Evolutionary conservation across 2,329 filamentous ascomycete genomes (phyloP).

Genomic region (Xylariaceae sp.): DNA sequence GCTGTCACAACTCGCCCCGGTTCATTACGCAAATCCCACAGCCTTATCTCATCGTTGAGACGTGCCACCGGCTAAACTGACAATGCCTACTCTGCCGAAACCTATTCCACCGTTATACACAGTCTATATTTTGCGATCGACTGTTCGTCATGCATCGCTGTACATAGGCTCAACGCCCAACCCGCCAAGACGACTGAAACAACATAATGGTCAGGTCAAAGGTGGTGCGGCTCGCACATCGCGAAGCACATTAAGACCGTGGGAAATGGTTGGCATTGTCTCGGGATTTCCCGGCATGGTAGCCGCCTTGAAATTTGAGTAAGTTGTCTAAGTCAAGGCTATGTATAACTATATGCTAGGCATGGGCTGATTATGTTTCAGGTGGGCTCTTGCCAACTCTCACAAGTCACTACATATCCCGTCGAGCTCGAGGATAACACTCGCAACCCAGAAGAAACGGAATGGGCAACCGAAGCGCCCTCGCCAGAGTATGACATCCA

Average conservation of each 20-base stretch:
- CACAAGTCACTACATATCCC: slow-evolving; percentile 80
- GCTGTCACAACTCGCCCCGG: neutral
- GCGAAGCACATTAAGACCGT: slow-evolving; percentile 70
- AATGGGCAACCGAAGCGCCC: slow-evolving; percentile 61
- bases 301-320: slow-evolving; percentile 94
- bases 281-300: slow-evolving; percentile 87
- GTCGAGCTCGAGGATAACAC: slow-evolving; percentile 59
- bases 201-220: slow-evolving; percentile 85
- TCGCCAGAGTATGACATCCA: slow-evolving; percentile 62
- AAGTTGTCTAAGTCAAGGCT: slow-evolving; percentile 44
- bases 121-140: slow-evolving; percentile 89
- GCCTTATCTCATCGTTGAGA: slow-evolving; percentile 14
- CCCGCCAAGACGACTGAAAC: slow-evolving; percentile 78
- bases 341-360: neutral
- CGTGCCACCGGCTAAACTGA: slow-evolving; percentile 6
- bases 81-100: slow-evolving; percentile 48
- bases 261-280: slow-evolving; percentile 88
- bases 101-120: slow-evolving; percentile 88
- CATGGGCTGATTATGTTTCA: slow-evolving; percentile 40
- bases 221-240: slow-evolving; percentile 83
- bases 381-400: slow-evolving; percentile 91
- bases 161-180: slow-evolving; percentile 95
- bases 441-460: slow-evolving; percentile 53
- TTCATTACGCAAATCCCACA: slow-evolving; percentile 1
- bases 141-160: slow-evolving; percentile 67